Percentiles rank a stretch among this genome's conserved stretches.
Evolutionary conservation across 441 rosid species (phyloP).

Genomic region (Pelargonium myrrhifolium): DNA sequence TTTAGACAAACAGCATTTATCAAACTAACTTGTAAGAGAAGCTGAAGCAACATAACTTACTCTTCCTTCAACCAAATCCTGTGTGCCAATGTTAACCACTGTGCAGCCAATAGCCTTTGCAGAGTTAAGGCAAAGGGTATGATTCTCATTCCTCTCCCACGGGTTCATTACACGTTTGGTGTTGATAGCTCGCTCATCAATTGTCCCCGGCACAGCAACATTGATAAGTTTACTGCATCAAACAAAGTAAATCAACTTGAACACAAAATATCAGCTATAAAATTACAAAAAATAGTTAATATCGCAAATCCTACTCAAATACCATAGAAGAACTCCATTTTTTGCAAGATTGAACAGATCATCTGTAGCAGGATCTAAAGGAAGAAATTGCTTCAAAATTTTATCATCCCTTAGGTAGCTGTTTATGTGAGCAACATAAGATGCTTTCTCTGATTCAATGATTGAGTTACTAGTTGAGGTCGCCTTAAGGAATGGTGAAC

Average conservation of each 20-base stretch:
- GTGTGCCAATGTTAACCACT: constrained; percentile 62
- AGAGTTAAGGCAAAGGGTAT: constrained; percentile 70
- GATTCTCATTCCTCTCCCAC: constrained; percentile 81
- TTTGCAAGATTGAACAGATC: constrained; percentile 54
- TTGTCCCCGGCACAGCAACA: constrained; percentile 69
- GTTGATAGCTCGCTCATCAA: constrained; percentile 67
- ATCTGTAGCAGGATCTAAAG: constrained; percentile 54
- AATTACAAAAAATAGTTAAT: constrained; percentile 9
- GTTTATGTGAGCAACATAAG: constrained; percentile 65
- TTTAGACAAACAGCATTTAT: constrained; percentile 5
- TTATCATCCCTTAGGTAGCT: constrained; percentile 60
- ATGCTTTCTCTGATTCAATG: constrained; percentile 54
- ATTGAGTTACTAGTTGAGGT: constrained; percentile 48
- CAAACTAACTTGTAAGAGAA: constrained; percentile 10
- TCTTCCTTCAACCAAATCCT: constrained; percentile 66
- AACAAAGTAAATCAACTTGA: constrained; percentile 17
- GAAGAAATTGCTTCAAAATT: constrained; percentile 60
- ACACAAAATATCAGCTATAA: not conserved
- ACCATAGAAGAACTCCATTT: constrained; percentile 75
- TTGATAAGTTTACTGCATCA: constrained; percentile 61
- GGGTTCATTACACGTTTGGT: constrained; percentile 59
- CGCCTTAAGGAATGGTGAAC: constrained; percentile 54
- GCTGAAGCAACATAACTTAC: constrained; percentile 31
- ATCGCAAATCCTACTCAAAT: constrained; percentile 19
- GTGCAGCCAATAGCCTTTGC: constrained; percentile 80